Evolutionary conservation across 139 green algal genomes (phyloP), one percentile per base, ranked within the genome.

Genomic region (Zygnema circumcarinatum): DNA sequence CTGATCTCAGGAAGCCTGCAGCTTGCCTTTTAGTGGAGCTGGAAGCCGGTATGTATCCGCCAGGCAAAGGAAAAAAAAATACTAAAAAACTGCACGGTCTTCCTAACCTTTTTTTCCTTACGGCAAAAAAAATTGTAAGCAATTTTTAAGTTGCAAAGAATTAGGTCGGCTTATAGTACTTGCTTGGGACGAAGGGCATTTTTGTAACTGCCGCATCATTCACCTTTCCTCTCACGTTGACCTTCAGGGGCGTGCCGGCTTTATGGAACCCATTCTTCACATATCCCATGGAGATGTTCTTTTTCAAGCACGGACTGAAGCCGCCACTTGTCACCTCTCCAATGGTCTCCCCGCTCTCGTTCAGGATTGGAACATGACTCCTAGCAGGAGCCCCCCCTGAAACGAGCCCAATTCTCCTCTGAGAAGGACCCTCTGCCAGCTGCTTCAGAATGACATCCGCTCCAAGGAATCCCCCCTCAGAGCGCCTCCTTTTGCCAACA

Each of bases 261-360:
- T 99, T 99, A 91, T 93, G 94, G 41, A 93, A 87, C 0, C 89
- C 92, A 92, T 97, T 98, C 33, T 96, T 88, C 25, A 99, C 95
- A 79, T 99, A 99, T 0, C 97, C 97, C 97, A 99, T 99, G 31
- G 95, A 95, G 67, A 99, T 96, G 93, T 98, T 98, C 92, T 98
- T 98, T 90, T 98, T 97, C 36, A 99, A 88, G 92, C 92, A 96
- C 47, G 97, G 97, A 87, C 92, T 96, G 93, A 98, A 98, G 0
- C 94, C 96, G 38, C 97, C 97, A 56, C 91, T 96, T 52, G 96
- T 98, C 11, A 99, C 91, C 90, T 98, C 94, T 22, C 97, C 96
- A 31, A 91, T 38, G 47, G 97, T 88, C 91, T 95, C 41, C 36
- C 96, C 96, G n/a, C 97, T 95, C 1, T 84, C 29, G 40, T 91